Evolutionary conservation across 768 basidiomycete genomes (phyloP).

Genomic region (Auriscalpium microsporum): DNA sequence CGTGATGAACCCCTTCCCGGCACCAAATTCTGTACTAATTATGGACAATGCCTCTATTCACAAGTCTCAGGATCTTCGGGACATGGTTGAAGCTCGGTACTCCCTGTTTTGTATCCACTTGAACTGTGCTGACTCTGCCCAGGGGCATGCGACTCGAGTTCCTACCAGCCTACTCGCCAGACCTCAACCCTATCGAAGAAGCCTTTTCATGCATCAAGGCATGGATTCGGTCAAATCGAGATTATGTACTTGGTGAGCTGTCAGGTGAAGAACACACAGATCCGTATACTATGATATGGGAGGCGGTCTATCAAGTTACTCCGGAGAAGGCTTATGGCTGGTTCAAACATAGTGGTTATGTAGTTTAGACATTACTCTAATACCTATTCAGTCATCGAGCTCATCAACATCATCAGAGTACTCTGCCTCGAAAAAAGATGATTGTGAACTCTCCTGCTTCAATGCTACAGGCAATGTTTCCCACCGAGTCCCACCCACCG

Average conservation of each 20-base stretch:
- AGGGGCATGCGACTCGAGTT: constrained; percentile 17
- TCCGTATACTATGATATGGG: neutral
- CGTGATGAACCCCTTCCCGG: constrained; percentile 30
- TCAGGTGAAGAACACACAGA: neutral
- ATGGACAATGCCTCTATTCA: constrained; percentile 34
- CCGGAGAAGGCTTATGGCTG: neutral
- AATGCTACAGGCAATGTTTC: neutral
- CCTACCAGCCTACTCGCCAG: constrained; percentile 22
- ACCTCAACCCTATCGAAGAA: constrained; percentile 23
- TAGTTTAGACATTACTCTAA: neutral
- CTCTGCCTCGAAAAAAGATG: neutral
- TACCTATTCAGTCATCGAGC: neutral
- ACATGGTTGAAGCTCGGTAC: constrained; percentile 26
- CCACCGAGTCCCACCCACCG: neutral
- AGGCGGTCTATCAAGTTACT: neutral
- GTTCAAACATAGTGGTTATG: neutral
- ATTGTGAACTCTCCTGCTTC: too few relatives aligned
- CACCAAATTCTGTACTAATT: constrained; percentile 27
- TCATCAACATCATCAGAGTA: too few relatives aligned
- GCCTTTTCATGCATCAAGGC: constrained; percentile 21
- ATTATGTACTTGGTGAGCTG: constrained; percentile 4
- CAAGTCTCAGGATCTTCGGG: constrained; percentile 19
- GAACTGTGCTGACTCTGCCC: neutral
- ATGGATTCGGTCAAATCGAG: constrained; percentile 13
- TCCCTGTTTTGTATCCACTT: neutral